Evolutionary conservation across 2,329 filamentous ascomycete species (phyloP), one percentile per base, ranked within the genome.

Genomic region (Elsinoe necatrix): DNA sequence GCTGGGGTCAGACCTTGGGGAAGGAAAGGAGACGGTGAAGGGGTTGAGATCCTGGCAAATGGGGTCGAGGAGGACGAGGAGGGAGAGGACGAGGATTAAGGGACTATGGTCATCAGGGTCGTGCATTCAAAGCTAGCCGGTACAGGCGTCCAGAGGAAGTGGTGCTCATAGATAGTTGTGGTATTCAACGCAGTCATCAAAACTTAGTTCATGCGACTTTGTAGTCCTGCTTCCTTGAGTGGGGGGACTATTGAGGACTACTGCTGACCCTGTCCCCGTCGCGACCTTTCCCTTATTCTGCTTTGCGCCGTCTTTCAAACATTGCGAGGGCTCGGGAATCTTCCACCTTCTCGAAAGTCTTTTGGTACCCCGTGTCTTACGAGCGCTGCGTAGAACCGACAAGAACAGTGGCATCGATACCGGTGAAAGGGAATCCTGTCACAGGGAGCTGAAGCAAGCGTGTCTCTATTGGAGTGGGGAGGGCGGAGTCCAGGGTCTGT

Each of bases 1-100:
- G 54, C 41, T 25, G 37, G 37, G 25, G 54, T 56, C 14, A 74
- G 77, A 66, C 64, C 64, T 37, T 52, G 56, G 41, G 48, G 39
- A 4, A 37, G 18, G 35, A 37, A 35, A 6, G 54, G 42, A 39
- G 20, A 48, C 9, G 52, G 43, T 4, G 42, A 25, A 23, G 52
- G 55, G 29, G 42, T 50, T 23, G 52, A 56, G 57, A 56, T 58
- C n/a, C 20, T 42, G n/a, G 56, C 47, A 2, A 29, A 29, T 42
- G 42, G 29, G 14, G 54, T 57, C n/a, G 34, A 41, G 9, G 57
- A 41, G 21, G 52, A 55, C 7, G 54, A 35, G 21, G 50, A 55
- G 31, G 56, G 34, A 39, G 43, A 35, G 4, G 55, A 43, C 3
- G 55, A 21, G 27, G 31, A 52, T 7, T 25, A 21, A 31, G n/a